Evolutionary conservation across 441 rosid species (phyloP).

Genomic region (Raphanus hybrid): DNA sequence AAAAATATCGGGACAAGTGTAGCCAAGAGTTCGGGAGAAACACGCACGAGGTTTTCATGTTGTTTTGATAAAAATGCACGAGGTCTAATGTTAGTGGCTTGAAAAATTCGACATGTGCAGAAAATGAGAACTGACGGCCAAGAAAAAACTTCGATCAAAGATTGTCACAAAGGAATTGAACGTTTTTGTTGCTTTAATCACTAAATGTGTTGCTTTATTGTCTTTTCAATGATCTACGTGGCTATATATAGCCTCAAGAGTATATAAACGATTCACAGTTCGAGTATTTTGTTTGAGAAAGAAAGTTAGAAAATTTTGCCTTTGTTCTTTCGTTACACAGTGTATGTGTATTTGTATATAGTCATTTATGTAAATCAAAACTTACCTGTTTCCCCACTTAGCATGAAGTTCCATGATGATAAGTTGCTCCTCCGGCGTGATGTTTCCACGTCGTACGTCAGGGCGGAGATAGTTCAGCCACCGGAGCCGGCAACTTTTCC

Average conservation of each 20-base stretch:
- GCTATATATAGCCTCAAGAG: conserved; percentile 32
- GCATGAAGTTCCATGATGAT: conserved; percentile 98
- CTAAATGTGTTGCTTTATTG: conserved; percentile 34
- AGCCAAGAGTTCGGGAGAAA: conserved; percentile 13
- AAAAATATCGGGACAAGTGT: background rate
- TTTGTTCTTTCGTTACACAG: conserved; percentile 30
- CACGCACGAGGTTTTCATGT: conserved; percentile 37
- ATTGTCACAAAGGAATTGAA: conserved; percentile 24
- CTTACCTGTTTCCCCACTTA: conserved; percentile 97
- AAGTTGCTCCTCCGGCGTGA: conserved; percentile 88
- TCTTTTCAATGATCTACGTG: conserved; percentile 30
- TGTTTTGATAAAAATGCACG: conserved; percentile 34
- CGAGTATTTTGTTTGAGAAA: background rate
- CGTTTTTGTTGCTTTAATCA: conserved; percentile 23
- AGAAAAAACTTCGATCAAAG: conserved; percentile 31
- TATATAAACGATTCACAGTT: conserved; percentile 29
- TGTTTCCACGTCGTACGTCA: conserved; percentile 93
- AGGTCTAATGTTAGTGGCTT: conserved; percentile 33
- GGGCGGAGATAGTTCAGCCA: conserved; percentile 98
- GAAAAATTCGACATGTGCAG: conserved; percentile 33
- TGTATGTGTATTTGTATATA: background rate
- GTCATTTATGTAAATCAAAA: conserved; percentile 10
- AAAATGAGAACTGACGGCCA: background rate
- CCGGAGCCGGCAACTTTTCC: conserved; percentile 97
- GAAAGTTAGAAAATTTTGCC: conserved; percentile 23